These are phyloP conservation scores for Amphirosellinia nigrospora DNA, from an alignment of 495 filamentous ascomycete genomes.

Conservation along the genomic window DNA sequence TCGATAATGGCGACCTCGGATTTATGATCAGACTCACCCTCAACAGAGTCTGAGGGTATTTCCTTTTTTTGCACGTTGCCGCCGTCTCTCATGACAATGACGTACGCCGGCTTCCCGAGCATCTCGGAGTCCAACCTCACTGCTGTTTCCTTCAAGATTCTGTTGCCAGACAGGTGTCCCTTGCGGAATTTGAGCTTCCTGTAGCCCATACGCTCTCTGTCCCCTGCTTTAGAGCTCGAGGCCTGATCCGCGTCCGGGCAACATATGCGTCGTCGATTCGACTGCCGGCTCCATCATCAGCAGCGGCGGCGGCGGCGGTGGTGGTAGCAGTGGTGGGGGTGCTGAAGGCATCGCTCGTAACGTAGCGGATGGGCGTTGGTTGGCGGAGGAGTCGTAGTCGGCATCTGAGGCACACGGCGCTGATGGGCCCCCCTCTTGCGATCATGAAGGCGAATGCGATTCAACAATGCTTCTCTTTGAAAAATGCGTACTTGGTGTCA, in stretches of 20 bases:
- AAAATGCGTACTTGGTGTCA: not conserved
- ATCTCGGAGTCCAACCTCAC: conserved; percentile 28
- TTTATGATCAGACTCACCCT: conserved; percentile 8
- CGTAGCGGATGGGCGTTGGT: conserved; percentile 21
- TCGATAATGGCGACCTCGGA: conserved; percentile 36
- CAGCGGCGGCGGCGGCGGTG: not conserved
- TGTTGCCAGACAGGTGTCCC: conserved; percentile 30
- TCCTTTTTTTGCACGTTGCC: conserved; percentile 12
- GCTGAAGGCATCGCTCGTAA: conserved; percentile 24
- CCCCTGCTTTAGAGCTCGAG: not conserved
- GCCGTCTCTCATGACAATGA: conserved; percentile 51
- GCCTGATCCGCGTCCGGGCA: not conserved
- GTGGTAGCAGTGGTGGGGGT: not conserved
- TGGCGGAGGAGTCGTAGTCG: conserved; percentile 43
- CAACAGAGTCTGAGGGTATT: not conserved
- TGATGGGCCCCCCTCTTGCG: conserved; percentile 39
- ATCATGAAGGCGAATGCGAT: conserved; percentile 49
- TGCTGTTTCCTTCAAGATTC: conserved; percentile 29
- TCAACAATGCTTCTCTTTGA: not conserved
- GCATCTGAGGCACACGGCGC: conserved; percentile 59
- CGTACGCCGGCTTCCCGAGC: conserved; percentile 46
- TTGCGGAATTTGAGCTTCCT: conserved; percentile 34
- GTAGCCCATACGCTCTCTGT: not conserved
- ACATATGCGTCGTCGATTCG: not conserved
- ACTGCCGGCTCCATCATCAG: not conserved